phyloP scores from a whole-genome alignment of 1,284 basidiomycete species.

The Trichosporon ovoides region DNA sequence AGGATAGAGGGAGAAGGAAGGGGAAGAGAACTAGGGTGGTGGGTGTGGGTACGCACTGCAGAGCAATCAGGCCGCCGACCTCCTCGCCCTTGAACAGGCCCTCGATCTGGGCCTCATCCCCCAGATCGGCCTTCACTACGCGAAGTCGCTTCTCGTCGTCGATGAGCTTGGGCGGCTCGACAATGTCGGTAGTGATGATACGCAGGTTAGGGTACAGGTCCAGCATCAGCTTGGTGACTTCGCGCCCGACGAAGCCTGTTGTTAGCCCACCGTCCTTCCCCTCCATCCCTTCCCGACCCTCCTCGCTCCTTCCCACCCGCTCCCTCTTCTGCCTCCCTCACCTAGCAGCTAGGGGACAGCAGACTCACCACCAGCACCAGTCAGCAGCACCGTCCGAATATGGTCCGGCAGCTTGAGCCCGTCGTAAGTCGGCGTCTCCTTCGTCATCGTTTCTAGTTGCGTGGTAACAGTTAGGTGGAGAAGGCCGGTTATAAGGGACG shows the following conservation, averaged over 20 bases:
- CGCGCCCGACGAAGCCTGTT: constrained; percentile 47
- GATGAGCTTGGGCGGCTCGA: constrained; percentile 52
- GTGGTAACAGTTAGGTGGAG: too few relatives aligned
- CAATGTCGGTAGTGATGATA: constrained; percentile 58
- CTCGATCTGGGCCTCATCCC: constrained; percentile 50
- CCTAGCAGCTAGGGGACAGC: too few relatives aligned
- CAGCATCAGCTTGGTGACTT: constrained; percentile 49
- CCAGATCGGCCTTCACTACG: constrained; percentile 55
- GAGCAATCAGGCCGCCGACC: constrained; percentile 45
- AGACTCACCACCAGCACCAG: constrained; percentile 56
- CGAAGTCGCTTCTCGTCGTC: constrained; percentile 41
- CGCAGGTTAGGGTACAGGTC: constrained; percentile 50
- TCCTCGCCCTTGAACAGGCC: constrained; percentile 47
- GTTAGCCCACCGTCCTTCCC: not conserved
- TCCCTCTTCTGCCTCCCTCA: too few relatives aligned
- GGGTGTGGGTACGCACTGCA: constrained; percentile 37
- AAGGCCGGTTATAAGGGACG: not conserved
- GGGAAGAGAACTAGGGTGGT: too few relatives aligned
- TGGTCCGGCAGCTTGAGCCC: constrained; percentile 43
- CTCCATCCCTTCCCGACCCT: too few relatives aligned
- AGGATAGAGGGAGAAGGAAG: not conserved
- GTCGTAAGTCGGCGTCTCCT: constrained; percentile 33
- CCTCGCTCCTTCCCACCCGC: too few relatives aligned
- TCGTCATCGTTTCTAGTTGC: not conserved
- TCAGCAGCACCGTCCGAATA: constrained; percentile 54